Base-by-base conservation (phyloP, 352 stramenopile species). In the Saprolegnia diclina region DNA sequence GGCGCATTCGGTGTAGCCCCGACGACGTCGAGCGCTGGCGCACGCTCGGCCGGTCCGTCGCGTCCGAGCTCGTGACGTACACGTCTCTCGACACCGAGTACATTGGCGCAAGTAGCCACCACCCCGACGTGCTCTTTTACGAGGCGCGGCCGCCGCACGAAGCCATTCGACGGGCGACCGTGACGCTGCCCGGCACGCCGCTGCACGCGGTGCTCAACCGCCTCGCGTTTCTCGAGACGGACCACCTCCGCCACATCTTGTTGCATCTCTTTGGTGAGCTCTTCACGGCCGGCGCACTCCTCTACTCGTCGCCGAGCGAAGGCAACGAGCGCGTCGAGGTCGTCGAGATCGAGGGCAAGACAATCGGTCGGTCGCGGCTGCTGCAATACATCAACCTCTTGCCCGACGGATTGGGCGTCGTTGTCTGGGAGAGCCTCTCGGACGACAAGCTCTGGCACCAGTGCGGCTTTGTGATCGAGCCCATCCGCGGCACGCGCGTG, bases 1-100 rank as follows among this genome's bases (percentile, higher is more conserved):
- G 52, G 1, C 24, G 52, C 11, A 14, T n/a, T 16, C 24, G 52
- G 13, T 59, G 11, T 24, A n/a, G 52, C 35, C 52, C 52, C 35
- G 52, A 59, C 24, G 52, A 59, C 35, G 13, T 59, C 35, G 35
- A 42, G 13, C 52, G 52, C 24, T 59, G 52, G 52, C 52, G 52
- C 35, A 40, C 24, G 24, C 24, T 40, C 16, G 52, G 52, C 3
- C 24, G 52, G 13, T 19, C 13, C 3, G 1, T 35, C 1, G 35
- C 35, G 24, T 16, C 52, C 35, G 24, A 59, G 13, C 24, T 59
- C 24, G 9, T 59, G 24, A 40, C 24, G 35, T 59, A 21, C 11
- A 3, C 3, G 9, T 59, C 52, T 3, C 52, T 59, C 19, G 52
- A 59, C 52, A 42, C 16, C 13, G 52, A 59, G 35, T 59, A 21